Base-by-base conservation (phyloP, 257 asterid species). In the Solanum bulbocastanum region DNA sequence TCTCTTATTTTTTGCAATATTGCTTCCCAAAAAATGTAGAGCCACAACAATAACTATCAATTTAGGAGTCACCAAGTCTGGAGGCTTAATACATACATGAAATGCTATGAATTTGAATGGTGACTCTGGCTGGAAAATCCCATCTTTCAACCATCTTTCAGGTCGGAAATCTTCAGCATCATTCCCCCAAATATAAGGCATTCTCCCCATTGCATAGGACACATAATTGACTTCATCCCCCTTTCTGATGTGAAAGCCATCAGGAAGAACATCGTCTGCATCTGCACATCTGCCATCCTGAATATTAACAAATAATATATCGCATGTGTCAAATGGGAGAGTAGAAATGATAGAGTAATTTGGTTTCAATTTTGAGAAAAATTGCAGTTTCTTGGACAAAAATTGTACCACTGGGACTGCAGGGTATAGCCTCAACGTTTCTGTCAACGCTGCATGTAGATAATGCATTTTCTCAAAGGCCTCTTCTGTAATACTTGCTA, bases 161-260 rank as follows among this genome's bases (percentile, higher is more conserved):
- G 98, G 98, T 84, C 86, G 88, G 76, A 94, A 94, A 8, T 93
- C 96, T 60, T 91, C 92, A 32, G 95, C 96, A 52, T 94, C 94
- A 23, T 93, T 94, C 4, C 98, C 97, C 98, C 98, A 95, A 10
- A 95, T 79, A 66, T 89, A 89, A 3, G 90, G 25, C 97, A 95
- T 95, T 18, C 98, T 89, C n/a, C 96, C 98, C 98, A 94, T 94
- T 30, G 97, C 94, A 76, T 94, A 94, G 33, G 98, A 89, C 85
- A 91, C 71, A 87, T 93, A 94, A 90, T 90, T 91, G 10, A 94
- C 93, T 5, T 91, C 93, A 36, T 93, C 97, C 4, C 98, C 98
- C 87, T 93, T 93, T 71, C 87, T 93, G 90, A 95, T 85, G 62
- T 82, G 92, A 72, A 73, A 92, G 32, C 96, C 98, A 90, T 95